These are phyloP conservation scores for Fusarium stilboides DNA, from an alignment of 2,329 filamentous ascomycete species.

Conservation along the genomic window DNA sequence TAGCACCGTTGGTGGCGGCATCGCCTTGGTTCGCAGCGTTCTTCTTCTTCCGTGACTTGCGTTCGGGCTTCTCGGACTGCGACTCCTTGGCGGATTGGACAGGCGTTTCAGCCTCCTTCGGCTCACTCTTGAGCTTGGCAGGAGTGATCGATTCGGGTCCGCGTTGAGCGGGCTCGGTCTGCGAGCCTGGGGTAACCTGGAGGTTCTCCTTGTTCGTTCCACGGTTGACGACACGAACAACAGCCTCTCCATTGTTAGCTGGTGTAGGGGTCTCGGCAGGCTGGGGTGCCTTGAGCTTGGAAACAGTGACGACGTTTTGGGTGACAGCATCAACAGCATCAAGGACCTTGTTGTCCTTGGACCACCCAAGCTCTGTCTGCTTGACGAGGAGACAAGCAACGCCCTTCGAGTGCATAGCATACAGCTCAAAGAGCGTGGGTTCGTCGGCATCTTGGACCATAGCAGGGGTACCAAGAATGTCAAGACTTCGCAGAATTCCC, in stretches of 20 bases:
- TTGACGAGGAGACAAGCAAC: constrained; percentile 92
- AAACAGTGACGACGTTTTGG: constrained; percentile 80
- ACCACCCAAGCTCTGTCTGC: constrained; percentile 93
- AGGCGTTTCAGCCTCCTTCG: constrained; percentile 65
- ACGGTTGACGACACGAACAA: constrained; percentile 56
- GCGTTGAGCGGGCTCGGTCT: constrained; percentile 51
- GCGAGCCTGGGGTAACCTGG: constrained; percentile 45
- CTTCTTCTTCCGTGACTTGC: constrained; percentile 79
- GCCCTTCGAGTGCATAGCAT: constrained; percentile 97
- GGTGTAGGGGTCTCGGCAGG: constrained; percentile 55
- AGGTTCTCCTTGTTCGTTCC: constrained; percentile 56
- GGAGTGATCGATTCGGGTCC: constrained; percentile 54
- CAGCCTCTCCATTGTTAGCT: constrained; percentile 55
- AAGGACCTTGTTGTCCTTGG: constrained; percentile 89
- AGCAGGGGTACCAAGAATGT: constrained; percentile 83
- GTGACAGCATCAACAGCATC: constrained; percentile 82
- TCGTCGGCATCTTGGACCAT: constrained; percentile 76
- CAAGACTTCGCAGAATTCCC: constrained; percentile 89
- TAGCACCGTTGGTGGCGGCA: constrained; percentile 60
- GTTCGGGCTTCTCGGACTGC: constrained; percentile 72
- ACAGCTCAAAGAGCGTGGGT: constrained; percentile 89
- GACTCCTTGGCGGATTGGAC: constrained; percentile 57
- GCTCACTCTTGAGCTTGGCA: constrained; percentile 60
- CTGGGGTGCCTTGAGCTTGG: constrained; percentile 73
- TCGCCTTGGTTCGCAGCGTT: constrained; percentile 61